Conservation (phyloP, 345 rosid genomes). For the Camelina neglecta region DNA sequence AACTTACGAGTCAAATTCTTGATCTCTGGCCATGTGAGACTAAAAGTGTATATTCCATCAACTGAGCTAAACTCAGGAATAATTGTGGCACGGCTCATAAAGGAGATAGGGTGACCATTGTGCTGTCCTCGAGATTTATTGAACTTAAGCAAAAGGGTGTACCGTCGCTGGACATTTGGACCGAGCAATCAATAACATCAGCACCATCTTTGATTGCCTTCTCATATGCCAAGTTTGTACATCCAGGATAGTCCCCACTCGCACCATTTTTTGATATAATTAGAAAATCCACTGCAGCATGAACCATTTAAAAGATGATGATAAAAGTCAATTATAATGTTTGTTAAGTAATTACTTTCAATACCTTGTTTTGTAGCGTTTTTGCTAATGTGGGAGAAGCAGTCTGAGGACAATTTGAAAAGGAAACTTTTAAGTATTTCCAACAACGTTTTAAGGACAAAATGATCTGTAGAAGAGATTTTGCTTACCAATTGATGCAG, state of each 20-base stretch:
- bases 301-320: not conserved
- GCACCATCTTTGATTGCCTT: constrained; percentile 67
- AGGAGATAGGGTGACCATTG: constrained; percentile 43
- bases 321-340: not conserved
- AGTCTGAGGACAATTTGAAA: constrained; percentile 53
- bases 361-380: constrained; percentile 63
- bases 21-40: constrained; percentile 66
- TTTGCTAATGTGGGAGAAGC: constrained; percentile 59
- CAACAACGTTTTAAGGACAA: not conserved
- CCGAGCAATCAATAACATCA: constrained; percentile 74
- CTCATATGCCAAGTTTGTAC: constrained; percentile 71
- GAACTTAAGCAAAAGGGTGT: constrained; percentile 63
- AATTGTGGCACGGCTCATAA: constrained; percentile 33
- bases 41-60: too few species aligned
- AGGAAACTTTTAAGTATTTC: not conserved
- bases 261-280: constrained; percentile 78
- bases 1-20: constrained; percentile 64
- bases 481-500: too few species aligned
- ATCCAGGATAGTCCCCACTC: constrained; percentile 88
- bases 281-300: constrained; percentile 44
- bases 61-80: constrained; percentile 49
- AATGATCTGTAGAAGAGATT: too few species aligned
- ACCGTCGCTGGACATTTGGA: constrained; percentile 77
- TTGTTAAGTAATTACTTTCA: not conserved
- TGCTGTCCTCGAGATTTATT: constrained; percentile 54